Evolutionary conservation across 164 flowering plant species (phyloP).

Genomic region (Stephania yunnanensis): DNA sequence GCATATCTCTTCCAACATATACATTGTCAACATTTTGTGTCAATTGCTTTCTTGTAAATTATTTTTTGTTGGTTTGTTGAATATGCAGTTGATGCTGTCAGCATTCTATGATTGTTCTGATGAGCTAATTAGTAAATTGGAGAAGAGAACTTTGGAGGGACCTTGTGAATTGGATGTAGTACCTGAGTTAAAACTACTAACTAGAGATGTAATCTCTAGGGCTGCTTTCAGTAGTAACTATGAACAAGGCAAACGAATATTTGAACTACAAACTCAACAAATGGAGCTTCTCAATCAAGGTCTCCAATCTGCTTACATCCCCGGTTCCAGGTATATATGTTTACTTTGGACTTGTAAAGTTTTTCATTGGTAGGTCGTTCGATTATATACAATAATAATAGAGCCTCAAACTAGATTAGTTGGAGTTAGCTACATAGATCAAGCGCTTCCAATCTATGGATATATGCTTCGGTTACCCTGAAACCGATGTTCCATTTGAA

Average conservation of each 20-base stretch:
- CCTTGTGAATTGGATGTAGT: conserved; percentile 30
- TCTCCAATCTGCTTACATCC: conserved; percentile 26
- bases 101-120: conserved; percentile 23
- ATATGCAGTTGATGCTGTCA: conserved; percentile 27
- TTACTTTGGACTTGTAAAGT: neutral
- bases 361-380: neutral
- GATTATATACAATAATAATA: no score
- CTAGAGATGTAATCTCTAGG: conserved; percentile 36
- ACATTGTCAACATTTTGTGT: neutral
- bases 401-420: neutral
- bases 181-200: conserved; percentile 25
- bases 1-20: neutral
- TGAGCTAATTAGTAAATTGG: conserved; percentile 25
- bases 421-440: neutral
- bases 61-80: neutral
- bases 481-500: neutral
- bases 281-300: conserved; percentile 13
- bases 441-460: neutral
- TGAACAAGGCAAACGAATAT: conserved; percentile 38
- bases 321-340: conserved; percentile 33
- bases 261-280: conserved; percentile 33
- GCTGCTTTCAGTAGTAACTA: conserved; percentile 44
- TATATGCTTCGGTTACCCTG: no score
- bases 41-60: neutral
- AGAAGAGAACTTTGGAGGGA: conserved; percentile 11